Evolutionary conservation across 2,329 filamentous ascomycete species (phyloP).

Genomic region (Claviceps pazoutovae): DNA sequence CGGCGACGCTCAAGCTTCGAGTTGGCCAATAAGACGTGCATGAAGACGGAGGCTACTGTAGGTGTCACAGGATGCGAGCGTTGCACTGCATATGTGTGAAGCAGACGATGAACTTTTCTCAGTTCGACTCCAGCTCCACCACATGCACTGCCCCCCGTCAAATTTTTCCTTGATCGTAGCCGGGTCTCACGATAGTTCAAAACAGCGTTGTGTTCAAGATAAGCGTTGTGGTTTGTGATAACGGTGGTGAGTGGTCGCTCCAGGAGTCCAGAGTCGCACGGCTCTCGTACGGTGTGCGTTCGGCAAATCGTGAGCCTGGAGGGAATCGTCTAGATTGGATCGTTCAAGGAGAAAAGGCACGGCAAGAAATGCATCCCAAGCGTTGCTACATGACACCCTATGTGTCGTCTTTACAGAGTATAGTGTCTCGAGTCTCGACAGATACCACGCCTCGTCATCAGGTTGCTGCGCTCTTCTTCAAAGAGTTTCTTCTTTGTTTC

Average conservation of each 20-base stretch:
- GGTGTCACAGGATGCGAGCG: constrained; percentile 4
- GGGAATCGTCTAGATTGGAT: background rate
- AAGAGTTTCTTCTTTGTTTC: background rate
- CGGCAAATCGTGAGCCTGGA: background rate
- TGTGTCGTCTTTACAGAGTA: no score
- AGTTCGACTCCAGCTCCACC: constrained; percentile 3
- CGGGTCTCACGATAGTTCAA: background rate
- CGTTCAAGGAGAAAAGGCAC: background rate
- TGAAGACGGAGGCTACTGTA: background rate
- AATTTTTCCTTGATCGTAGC: constrained; percentile 3
- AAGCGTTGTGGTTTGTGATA: no score
- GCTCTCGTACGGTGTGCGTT: background rate
- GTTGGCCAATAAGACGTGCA: constrained; percentile 1
- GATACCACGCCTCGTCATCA: background rate
- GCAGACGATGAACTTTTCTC: constrained; percentile 4
- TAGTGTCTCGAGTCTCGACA: background rate
- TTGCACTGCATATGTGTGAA: constrained; percentile 3
- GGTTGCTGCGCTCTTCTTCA: background rate
- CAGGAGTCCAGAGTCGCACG: background rate
- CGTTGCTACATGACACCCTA: background rate
- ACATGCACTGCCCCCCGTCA: background rate
- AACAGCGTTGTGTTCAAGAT: background rate
- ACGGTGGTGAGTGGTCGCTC: background rate
- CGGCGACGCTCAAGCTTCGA: background rate
- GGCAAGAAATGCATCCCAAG: background rate